Evolutionary conservation across 352 stramenopile genomes (phyloP).

Genomic region (Elongisporangium prolatum): DNA sequence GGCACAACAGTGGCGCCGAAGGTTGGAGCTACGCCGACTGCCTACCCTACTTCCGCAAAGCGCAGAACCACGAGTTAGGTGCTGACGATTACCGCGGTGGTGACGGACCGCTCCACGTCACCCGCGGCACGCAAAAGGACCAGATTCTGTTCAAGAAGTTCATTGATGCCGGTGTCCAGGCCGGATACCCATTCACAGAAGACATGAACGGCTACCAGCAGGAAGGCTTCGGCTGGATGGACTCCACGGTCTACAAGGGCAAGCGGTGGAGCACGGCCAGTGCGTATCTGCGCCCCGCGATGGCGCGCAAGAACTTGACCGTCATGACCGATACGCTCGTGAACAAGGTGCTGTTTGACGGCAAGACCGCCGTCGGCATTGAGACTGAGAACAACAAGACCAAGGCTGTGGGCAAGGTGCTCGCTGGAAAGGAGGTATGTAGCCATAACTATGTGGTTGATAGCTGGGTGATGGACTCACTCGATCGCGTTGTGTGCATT

Average conservation of each 20-base stretch:
- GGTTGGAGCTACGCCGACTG: slow-evolving; percentile 88
- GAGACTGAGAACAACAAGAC: slow-evolving; percentile 61
- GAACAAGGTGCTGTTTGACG: slow-evolving; percentile 81
- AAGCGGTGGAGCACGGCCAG: slow-evolving; percentile 73
- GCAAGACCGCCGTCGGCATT: slow-evolving; percentile 72
- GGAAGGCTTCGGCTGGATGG: slow-evolving; percentile 89
- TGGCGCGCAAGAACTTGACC: slow-evolving; percentile 63
- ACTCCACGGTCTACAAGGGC: slow-evolving; percentile 83
- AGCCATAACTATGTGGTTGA: not conserved
- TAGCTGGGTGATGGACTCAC: not conserved
- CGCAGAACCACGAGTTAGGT: slow-evolving; percentile 75
- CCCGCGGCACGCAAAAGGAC: slow-evolving; percentile 66
- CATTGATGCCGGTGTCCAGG: slow-evolving; percentile 82
- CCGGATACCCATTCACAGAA: slow-evolving; percentile 83
- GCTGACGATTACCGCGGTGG: slow-evolving; percentile 77
- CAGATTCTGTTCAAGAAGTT: slow-evolving; percentile 89
- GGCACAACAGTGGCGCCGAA: slow-evolving; percentile 57
- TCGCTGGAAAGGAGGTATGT: slow-evolving; percentile 67
- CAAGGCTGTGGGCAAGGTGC: slow-evolving; percentile 41
- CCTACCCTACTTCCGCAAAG: slow-evolving; percentile 86
- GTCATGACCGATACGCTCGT: slow-evolving; percentile 82
- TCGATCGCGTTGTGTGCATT: not conserved
- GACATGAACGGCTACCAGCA: slow-evolving; percentile 90
- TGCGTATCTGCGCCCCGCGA: slow-evolving; percentile 70
- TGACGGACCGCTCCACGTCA: slow-evolving; percentile 77